Conservation (phyloP, 257 asterid species). For the Forsythia suspensa region DNA sequence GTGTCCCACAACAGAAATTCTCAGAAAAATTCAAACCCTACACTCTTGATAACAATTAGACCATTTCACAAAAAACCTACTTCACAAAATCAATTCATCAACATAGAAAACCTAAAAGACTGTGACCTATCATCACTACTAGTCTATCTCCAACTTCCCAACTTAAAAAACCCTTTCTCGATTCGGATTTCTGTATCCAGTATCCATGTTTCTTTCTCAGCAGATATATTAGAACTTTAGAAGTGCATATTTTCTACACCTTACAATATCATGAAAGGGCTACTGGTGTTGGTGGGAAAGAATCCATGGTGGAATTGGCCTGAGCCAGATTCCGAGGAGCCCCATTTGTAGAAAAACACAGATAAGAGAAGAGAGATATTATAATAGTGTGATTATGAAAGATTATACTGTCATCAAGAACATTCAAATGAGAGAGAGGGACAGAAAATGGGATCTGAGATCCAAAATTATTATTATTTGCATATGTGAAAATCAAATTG, state of each 20-base stretch:
- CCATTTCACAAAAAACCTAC: constrained; percentile 17
- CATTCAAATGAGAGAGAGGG: neutral
- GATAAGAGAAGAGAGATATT: constrained; percentile 8
- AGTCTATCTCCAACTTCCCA: constrained; percentile 8
- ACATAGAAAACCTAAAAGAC: constrained; percentile 18
- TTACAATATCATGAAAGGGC: constrained; percentile 14
- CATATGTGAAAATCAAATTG: neutral
- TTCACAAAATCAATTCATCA: constrained; percentile 5
- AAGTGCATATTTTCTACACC: neutral
- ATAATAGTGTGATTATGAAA: neutral
- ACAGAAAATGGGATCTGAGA: neutral
- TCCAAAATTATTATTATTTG: neutral
- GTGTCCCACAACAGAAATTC: constrained; percentile 25
- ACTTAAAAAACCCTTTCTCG: constrained; percentile 19
- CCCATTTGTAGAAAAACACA: constrained; percentile 23
- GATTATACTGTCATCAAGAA: neutral
- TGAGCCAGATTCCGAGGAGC: constrained; percentile 20
- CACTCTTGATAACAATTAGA: constrained; percentile 22
- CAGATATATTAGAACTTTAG: neutral
- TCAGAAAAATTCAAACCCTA: constrained; percentile 24
- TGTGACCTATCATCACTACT: constrained; percentile 22
- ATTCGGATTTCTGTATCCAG: neutral
- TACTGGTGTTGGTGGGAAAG: constrained; percentile 21
- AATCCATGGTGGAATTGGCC: constrained; percentile 31
- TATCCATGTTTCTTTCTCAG: neutral